Conservation (phyloP, 169 alveolate genomes). For the Perkinsus olseni region DNA sequence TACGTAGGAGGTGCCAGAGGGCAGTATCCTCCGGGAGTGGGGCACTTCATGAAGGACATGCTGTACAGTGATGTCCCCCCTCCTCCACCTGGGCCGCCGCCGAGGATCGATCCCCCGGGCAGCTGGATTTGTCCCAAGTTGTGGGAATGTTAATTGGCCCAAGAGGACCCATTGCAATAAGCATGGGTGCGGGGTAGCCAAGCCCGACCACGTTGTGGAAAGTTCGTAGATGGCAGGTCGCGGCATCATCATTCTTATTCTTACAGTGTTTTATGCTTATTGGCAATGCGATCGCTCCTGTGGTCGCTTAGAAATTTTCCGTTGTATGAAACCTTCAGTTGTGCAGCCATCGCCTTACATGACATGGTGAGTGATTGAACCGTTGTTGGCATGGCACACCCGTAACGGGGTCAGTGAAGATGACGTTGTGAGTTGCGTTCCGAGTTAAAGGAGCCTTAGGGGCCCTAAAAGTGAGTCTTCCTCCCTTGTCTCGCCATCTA, state of each 20-base stretch:
- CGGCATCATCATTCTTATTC: background rate
- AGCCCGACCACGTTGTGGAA: background rate
- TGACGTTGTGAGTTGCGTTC: too few species aligned
- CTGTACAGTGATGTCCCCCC: background rate
- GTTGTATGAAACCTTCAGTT: background rate
- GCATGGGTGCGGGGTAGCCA: background rate
- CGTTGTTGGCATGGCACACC: background rate
- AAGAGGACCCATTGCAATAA: background rate
- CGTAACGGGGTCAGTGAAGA: too few species aligned
- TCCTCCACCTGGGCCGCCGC: background rate
- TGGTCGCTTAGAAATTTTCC: background rate
- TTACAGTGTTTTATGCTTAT: background rate
- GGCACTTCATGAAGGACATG: background rate
- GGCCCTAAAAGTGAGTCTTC: too few species aligned
- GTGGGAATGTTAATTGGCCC: background rate
- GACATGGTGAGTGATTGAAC: background rate
- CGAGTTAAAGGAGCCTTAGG: too few species aligned
- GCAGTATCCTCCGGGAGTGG: background rate
- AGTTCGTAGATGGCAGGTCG: background rate
- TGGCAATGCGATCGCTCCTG: background rate
- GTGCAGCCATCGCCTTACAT: background rate
- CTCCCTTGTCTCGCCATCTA: too few species aligned
- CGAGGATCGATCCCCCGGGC: background rate
- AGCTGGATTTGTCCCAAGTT: background rate
- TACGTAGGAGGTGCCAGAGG: background rate